phyloP scores from a whole-genome alignment of 179 eudicot species.

The Patellifolia procumbens region DNA sequence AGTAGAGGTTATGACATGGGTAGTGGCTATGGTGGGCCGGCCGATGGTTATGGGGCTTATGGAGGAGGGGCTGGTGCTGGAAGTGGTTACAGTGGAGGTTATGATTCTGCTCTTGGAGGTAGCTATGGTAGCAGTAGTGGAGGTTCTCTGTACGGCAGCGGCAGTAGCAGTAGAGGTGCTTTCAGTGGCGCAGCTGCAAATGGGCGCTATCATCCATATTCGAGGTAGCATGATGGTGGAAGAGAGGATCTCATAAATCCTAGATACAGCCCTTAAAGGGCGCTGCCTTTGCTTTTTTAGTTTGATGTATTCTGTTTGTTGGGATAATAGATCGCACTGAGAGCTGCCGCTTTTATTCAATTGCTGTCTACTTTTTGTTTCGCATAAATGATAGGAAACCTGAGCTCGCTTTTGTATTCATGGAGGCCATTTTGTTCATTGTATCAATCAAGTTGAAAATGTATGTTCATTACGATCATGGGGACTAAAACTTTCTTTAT shows the following conservation, averaged over 20 bases:
- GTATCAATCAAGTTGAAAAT: not conserved
- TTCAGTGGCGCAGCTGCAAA: conserved; percentile 36
- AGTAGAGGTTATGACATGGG: conserved; percentile 51
- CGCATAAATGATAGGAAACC: conserved; percentile 4
- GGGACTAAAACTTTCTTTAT: not conserved
- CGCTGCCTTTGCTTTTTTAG: conserved; percentile 13
- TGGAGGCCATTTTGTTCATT: conserved; percentile 5
- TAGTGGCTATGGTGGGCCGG: conserved; percentile 42
- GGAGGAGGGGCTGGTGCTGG: conserved; percentile 43
- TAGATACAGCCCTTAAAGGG: not conserved
- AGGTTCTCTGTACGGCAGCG: conserved; percentile 39
- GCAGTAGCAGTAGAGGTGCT: conserved; percentile 41
- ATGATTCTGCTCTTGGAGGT: conserved; percentile 41
- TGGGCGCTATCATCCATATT: conserved; percentile 54
- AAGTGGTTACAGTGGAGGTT: conserved; percentile 38
- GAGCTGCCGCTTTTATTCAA: no score
- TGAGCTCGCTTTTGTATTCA: not conserved
- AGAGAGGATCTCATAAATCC: not conserved
- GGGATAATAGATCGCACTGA: no score
- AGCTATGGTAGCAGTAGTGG: conserved; percentile 45
- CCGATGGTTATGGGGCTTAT: conserved; percentile 41
- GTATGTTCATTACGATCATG: not conserved
- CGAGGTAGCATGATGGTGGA: conserved; percentile 28
- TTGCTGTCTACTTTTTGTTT: not conserved
- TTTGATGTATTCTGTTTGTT: conserved; percentile 31